A percentile compares a stretch with the other conserved stretches of the same genome.
phyloP scores from a whole-genome alignment of 306 rosid species.

The Leucaena leucocephala region DNA sequence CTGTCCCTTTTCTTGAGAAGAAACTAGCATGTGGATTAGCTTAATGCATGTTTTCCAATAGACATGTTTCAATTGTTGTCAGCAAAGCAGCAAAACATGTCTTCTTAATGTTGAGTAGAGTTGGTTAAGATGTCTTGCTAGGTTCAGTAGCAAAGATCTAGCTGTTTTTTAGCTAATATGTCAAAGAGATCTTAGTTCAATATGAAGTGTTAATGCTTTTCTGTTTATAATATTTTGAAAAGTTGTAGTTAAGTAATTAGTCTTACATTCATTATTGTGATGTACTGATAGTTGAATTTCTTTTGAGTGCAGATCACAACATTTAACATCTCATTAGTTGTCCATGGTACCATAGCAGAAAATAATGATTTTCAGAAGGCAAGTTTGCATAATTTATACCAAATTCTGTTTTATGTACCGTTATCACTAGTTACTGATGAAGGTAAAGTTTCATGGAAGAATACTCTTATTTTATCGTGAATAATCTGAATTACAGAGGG shows the following conservation, averaged over 20 bases:
- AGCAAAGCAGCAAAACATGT: constrained; percentile 15
- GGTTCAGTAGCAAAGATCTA: neutral
- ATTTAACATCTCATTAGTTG: constrained; percentile 85
- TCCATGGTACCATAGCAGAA: constrained; percentile 87
- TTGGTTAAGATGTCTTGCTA: neutral
- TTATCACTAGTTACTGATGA: constrained; percentile 1
- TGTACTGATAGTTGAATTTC: neutral
- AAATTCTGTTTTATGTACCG: constrained; percentile 20
- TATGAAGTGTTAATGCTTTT: neutral
- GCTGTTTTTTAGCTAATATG: neutral
- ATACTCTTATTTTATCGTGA: neutral
- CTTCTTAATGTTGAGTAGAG: constrained; percentile 1
- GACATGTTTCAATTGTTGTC: neutral
- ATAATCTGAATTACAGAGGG: constrained; percentile 2
- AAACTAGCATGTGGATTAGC: neutral
- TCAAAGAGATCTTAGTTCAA: constrained; percentile 1
- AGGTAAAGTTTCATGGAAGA: constrained; percentile 12
- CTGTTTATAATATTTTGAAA: neutral
- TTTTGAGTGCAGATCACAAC: constrained; percentile 72
- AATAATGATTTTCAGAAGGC: constrained; percentile 86
- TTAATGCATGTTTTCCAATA: neutral
- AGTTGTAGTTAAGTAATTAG: neutral
- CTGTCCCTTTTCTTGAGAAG: neutral
- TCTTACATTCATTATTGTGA: neutral
- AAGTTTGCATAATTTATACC: constrained; percentile 36